Evolutionary conservation across 1,284 basidiomycete genomes (phyloP), one percentile per base, ranked within the genome.

Genomic region (Cryptococcus wingfieldii): DNA sequence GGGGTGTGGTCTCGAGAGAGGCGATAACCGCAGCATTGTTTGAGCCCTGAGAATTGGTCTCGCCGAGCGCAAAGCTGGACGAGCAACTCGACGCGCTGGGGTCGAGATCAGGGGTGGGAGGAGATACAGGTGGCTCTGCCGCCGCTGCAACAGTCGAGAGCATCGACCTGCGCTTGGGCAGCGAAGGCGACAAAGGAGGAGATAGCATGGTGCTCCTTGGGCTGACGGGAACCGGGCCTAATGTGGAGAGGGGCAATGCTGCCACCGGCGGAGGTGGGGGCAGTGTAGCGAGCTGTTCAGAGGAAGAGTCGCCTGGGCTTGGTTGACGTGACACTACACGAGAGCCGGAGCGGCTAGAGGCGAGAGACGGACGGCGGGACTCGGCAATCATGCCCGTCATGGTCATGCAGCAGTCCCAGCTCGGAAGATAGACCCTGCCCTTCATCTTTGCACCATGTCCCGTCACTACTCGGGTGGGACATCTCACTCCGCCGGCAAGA

Each of bases 401-500:
- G 13, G 53, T 31, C 6, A 58, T 46, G 52, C 68, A 70, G 37
- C 60, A 52, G 31, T 56, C 55, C 71, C 71, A 73, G 34, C 57
- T 62, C 1, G 64, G 50, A 12, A 73, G 48, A 50, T 66, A 67
- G 0, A 67, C 68, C 34, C 68, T 53, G n/a, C 50, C 16, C 39
- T 19, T 48, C 9, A 55, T 42, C 31, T 34, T 34, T 34, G 7
- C 31, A 10, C 31, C 31, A 34, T 6, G 31, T 34, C 7, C 10
- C 6, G 47, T 3, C 31, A 10, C 31, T 5, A 54, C 43, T 14
- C 43, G 37, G 41, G 37, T 45, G 23, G 58, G 60, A 49, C 64
- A 69, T 39, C 61, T 53, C 3, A 69, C 55, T 25, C 72, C 70
- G 4, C 72, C 72, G 48, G 71, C 66, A 5, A 72, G 53, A 1